Conservation (phyloP, 129 eudicot genomes). For the Escallonia herrerae region DNA sequence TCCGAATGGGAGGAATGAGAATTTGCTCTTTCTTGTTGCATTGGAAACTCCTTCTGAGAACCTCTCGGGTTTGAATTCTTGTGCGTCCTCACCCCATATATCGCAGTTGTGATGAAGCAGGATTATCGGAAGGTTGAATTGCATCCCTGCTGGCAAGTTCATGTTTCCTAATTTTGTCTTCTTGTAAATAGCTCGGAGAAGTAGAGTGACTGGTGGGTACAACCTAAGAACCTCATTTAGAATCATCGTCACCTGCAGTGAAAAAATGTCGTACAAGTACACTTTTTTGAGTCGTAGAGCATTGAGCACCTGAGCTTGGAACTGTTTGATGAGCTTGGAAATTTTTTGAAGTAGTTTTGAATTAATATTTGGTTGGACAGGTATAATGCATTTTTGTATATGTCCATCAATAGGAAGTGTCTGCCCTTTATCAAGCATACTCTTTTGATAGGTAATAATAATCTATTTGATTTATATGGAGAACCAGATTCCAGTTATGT, state of each 20-base stretch:
- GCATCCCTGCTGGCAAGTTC: conserved; percentile 21
- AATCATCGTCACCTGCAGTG: conserved; percentile 26
- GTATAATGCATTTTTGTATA: too few species aligned
- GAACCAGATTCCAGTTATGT: background rate
- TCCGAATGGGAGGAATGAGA: background rate
- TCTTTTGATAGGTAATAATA: too few species aligned
- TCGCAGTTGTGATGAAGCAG: conserved; percentile 33
- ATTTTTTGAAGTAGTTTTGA: too few species aligned
- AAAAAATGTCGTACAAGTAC: too few species aligned
- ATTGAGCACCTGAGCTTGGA: too few species aligned
- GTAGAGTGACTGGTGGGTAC: conserved; percentile 16
- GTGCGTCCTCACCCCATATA: conserved; percentile 42
- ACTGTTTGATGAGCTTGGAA: too few species aligned
- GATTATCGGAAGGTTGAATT: conserved; percentile 20
- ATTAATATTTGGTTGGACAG: too few species aligned
- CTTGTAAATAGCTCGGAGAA: conserved; percentile 1
- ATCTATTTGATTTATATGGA: too few species aligned
- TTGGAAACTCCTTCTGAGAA: conserved; percentile 23
- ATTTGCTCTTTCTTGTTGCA: conserved; percentile 20
- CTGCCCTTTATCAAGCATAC: too few species aligned
- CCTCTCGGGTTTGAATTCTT: conserved; percentile 49
- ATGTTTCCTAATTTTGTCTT: conserved; percentile 24
- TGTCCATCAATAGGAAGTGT: background rate
- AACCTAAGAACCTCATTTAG: conserved; percentile 23
- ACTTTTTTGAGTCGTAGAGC: too few species aligned